phyloP scores from a whole-genome alignment of 73 alveolate genomes.

The Paramecium pentaurelia region DNA sequence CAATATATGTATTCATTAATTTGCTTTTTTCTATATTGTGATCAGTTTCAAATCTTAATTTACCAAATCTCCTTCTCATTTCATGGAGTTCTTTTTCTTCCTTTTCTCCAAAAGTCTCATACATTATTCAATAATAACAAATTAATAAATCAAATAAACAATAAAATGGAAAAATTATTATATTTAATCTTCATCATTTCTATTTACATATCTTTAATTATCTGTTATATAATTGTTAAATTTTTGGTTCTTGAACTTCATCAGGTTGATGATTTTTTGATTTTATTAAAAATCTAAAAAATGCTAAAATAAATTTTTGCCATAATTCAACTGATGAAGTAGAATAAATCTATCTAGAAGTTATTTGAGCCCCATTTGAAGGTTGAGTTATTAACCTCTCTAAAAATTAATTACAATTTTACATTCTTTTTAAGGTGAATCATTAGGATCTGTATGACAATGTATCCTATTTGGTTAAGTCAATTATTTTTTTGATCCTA shows the following conservation, averaged over 20 bases:
- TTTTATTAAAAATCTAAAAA: conserved; percentile 4
- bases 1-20: neutral
- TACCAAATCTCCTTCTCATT: conserved; percentile 8
- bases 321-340: conserved; percentile 29
- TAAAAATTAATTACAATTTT: neutral
- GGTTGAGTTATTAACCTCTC: conserved; percentile 14
- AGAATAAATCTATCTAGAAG: conserved; percentile 8
- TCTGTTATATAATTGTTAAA: neutral
- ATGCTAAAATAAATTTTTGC: conserved; percentile 3
- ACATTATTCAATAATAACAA: neutral
- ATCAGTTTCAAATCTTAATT: neutral
- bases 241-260: conserved; percentile 25
- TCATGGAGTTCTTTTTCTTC: conserved; percentile 9
- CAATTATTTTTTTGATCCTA: neutral
- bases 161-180: neutral
- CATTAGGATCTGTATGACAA: conserved; percentile 53
- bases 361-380: conserved; percentile 17
- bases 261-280: neutral
- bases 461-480: neutral
- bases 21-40: neutral
- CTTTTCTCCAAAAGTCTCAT: neutral
- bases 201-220: conserved; percentile 25
- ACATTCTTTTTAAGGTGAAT: conserved; percentile 15
- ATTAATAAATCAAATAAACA: neutral
- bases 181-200: conserved; percentile 10